phyloP scores from a whole-genome alignment of 192 early-diverging fungal species.

The Backusella westeae region DNA sequence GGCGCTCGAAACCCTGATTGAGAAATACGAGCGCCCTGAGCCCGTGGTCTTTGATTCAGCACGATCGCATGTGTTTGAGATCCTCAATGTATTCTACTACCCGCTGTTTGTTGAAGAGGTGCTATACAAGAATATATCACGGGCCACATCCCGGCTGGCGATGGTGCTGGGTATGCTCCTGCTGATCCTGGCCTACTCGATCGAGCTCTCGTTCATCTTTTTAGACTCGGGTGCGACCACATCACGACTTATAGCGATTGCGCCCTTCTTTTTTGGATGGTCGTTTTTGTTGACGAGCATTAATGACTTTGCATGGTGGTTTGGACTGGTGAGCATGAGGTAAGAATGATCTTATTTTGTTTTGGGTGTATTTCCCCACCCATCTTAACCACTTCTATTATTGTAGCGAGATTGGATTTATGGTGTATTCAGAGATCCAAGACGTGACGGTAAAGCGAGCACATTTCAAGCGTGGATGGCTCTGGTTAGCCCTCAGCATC shows the following conservation, averaged over 20 bases:
- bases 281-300: slow-evolving; percentile 30
- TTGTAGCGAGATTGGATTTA: slow-evolving; percentile 21
- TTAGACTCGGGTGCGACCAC: slow-evolving; percentile 16
- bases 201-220: slow-evolving; percentile 44
- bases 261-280: slow-evolving; percentile 38
- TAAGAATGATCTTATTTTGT: background rate
- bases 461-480: slow-evolving; percentile 17
- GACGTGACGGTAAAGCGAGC: slow-evolving; percentile 16
- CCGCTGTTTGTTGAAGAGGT: slow-evolving; percentile 38
- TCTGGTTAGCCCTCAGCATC: slow-evolving; percentile 8
- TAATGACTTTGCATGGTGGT: slow-evolving; percentile 37
- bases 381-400: background rate
- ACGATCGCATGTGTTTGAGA: slow-evolving; percentile 39
- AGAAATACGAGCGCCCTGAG: slow-evolving; percentile 39
- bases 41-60: slow-evolving; percentile 46
- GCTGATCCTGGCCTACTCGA: slow-evolving; percentile 30
- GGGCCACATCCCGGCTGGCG: slow-evolving; percentile 7
- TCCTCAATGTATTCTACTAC: slow-evolving; percentile 45
- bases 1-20: slow-evolving; percentile 38
- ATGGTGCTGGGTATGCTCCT: slow-evolving; percentile 25
- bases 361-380: background rate
- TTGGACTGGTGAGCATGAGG: slow-evolving; percentile 32
- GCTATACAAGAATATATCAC: slow-evolving; percentile 39
- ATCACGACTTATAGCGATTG: slow-evolving; percentile 30
- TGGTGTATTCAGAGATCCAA: slow-evolving; percentile 19